Evolutionary conservation across 331 rosid species (phyloP), one percentile per base, ranked within the genome.

Genomic region (Stylosanthes scabra): DNA sequence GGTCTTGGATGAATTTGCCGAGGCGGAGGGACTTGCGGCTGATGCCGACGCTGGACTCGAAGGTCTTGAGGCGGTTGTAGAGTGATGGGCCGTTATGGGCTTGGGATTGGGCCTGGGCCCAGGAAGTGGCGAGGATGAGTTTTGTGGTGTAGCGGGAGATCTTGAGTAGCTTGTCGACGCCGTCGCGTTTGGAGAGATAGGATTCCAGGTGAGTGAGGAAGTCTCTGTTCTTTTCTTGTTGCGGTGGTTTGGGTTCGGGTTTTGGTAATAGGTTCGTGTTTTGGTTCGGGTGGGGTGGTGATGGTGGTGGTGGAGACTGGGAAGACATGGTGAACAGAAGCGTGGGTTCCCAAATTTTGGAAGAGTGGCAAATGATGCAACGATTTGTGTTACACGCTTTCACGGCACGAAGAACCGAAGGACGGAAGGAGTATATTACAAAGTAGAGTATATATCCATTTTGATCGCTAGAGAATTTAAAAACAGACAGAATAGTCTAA

Each of bases 141-240:
- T 92, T 92, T 20, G 93, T 20, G 66, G 91, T 78, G 88, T 92
- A 92, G 41, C 98, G 64, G 14, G 88, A 88, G 29, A 90, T 88
- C 71, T 92, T 92, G 74, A 92, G 92, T 15, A 92, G 92, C 83
- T 92, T 90, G 88, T 92, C 98, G 2, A 92, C 94, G 76, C 96
- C 98, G 76, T 92, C 98, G 27, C 96, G 81, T 69, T 90, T 92
- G 0, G 98, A 87, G 46, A 92, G 96, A 69, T 90, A 90, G 7
- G 84, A 68, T 84, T 90, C 98, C 9, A 88, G 81, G 59, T 86
- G 96, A 66, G 69, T 81, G 69, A 88, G 41, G 29, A 92, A 77
- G 29, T 92, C 96, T 78, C 82, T 49, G 7, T 49, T 6, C 0
- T 49, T n/a, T 49, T 49, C 27, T 51, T 67, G 3, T 71, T 59